Conservation (phyloP, 2,329 filamentous ascomycete genomes). For the Arthrobotrys conoides region DNA sequence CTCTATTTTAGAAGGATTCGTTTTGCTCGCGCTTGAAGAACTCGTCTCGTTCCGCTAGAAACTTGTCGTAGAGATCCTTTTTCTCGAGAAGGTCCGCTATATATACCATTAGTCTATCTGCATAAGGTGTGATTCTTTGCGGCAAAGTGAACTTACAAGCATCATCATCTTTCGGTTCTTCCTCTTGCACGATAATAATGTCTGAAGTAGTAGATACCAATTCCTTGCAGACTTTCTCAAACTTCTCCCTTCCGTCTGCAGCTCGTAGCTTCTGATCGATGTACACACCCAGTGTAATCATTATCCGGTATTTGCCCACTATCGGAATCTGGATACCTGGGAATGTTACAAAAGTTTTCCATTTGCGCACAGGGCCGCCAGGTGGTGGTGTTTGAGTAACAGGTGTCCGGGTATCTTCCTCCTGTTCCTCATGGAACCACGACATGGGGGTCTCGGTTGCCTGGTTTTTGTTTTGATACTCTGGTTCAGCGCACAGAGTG, state of each 20-base stretch:
- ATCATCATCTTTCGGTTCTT: conserved; percentile 54
- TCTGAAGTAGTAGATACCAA: conserved; percentile 50
- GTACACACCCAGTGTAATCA: conserved; percentile 46
- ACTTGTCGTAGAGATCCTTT: conserved; percentile 55
- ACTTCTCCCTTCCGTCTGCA: conserved; percentile 44
- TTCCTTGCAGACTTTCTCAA: conserved; percentile 39
- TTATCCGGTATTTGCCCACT: conserved; percentile 40
- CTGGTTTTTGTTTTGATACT: conserved; percentile 49
- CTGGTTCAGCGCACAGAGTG: conserved; percentile 28
- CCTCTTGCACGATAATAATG: conserved; percentile 50
- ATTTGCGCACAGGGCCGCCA: conserved; percentile 50
- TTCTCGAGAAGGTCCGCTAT: conserved; percentile 50
- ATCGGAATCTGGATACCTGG: conserved; percentile 55
- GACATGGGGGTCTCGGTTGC: conserved; percentile 55
- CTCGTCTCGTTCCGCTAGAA: conserved; percentile 46
- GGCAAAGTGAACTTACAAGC: not conserved
- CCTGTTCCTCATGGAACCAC: conserved; percentile 59
- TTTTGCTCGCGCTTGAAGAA: conserved; percentile 54
- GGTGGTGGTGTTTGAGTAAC: conserved; percentile 54
- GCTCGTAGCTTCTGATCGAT: conserved; percentile 51
- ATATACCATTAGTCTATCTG: conserved; percentile 3
- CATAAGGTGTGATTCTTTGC: not conserved
- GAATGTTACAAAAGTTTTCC: conserved; percentile 58
- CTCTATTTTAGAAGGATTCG: conserved; percentile 27
- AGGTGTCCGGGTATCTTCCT: conserved; percentile 54